Evolutionary conservation across 441 rosid species (phyloP).

Genomic region (Melastoma candidum): DNA sequence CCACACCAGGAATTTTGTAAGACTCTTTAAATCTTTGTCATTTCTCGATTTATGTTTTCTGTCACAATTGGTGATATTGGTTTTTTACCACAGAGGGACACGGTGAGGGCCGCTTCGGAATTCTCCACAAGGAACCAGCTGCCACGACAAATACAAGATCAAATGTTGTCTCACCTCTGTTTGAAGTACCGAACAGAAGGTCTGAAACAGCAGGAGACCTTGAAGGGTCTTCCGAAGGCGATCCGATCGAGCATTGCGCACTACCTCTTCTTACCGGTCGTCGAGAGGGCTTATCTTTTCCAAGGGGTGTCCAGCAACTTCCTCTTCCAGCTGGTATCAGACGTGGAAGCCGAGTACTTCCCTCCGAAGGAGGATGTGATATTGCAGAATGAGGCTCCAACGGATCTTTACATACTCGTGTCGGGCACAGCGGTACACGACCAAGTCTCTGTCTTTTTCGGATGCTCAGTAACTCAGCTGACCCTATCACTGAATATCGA

Average conservation of each 20-base stretch:
- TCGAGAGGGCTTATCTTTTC: slow-evolving; percentile 40
- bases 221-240: slow-evolving; percentile 57
- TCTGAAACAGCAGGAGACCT: slow-evolving; percentile 59
- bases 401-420: slow-evolving; percentile 54
- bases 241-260: slow-evolving; percentile 56
- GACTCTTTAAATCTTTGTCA: slow-evolving; percentile 12
- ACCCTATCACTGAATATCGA: slow-evolving; percentile 5
- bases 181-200: slow-evolving; percentile 63
- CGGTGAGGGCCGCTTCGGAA: slow-evolving; percentile 58
- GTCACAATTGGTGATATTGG: not conserved
- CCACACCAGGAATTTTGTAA: slow-evolving; percentile 57
- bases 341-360: slow-evolving; percentile 65
- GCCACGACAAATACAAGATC: slow-evolving; percentile 50
- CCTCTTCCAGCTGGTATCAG: slow-evolving; percentile 69
- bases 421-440: slow-evolving; percentile 57
- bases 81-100: slow-evolving; percentile 42
- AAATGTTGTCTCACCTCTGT: slow-evolving; percentile 64
- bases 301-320: slow-evolving; percentile 58
- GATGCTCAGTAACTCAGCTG: not conserved
- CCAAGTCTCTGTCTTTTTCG: not conserved
- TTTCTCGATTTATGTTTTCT: not conserved
- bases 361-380: slow-evolving; percentile 62
- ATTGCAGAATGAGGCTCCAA: slow-evolving; percentile 52
- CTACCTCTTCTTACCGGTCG: slow-evolving; percentile 46
- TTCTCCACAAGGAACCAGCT: slow-evolving; percentile 56